Conservation (phyloP, 345 rosid genomes). For the Bruguiera parviflora region DNA sequence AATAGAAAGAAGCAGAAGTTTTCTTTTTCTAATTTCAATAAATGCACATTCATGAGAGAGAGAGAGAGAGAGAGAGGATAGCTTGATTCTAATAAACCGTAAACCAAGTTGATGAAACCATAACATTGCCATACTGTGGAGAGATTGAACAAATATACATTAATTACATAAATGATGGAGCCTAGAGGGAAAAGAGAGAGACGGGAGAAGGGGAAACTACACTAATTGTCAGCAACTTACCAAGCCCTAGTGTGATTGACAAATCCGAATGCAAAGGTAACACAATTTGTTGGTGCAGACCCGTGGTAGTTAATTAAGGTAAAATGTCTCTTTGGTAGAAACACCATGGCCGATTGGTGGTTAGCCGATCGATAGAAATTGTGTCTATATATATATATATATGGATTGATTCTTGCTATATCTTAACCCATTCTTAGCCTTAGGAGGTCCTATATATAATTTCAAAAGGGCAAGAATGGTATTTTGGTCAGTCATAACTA, state of each 20-base stretch:
- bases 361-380: too few relatives aligned
- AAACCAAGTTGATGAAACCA: not conserved
- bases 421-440: too few relatives aligned
- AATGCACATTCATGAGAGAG: too few relatives aligned
- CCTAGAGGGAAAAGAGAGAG: not conserved
- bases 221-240: constrained; percentile 28
- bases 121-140: constrained; percentile 38
- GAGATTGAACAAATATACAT: constrained; percentile 38
- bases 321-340: not conserved
- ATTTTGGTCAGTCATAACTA: constrained; percentile 1
- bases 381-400: too few relatives aligned
- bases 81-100: too few relatives aligned
- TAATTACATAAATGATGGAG: constrained; percentile 22
- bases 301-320: constrained; percentile 3
- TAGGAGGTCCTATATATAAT: not conserved
- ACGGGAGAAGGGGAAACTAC: constrained; percentile 4
- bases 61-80: too few relatives aligned
- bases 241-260: constrained; percentile 11
- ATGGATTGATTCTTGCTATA: too few relatives aligned
- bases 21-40: too few relatives aligned
- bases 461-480: not conserved
- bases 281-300: not conserved
- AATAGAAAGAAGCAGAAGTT: too few relatives aligned
- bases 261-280: constrained; percentile 19
- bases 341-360: constrained; percentile 13